Evolutionary conservation across 2,329 filamentous ascomycete species (phyloP), one percentile per base, ranked within the genome.

Genomic region (Neopestalotiopsis sp.): DNA sequence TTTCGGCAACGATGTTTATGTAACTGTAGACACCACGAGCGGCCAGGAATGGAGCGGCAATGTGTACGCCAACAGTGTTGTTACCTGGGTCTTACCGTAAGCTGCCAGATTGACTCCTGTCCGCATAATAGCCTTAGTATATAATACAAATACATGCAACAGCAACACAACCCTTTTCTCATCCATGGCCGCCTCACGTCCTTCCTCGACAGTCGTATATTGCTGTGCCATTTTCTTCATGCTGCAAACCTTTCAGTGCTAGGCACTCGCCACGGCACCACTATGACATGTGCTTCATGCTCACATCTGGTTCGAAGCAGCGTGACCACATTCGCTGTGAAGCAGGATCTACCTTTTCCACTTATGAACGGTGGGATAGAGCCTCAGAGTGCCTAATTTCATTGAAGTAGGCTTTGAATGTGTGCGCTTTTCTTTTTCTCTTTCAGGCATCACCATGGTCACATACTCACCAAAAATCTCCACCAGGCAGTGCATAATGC

Each of bases 71-170:
- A 72, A 75, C 9, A 80, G 79, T 20, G 77, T 81, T 20, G 80
- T 79, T 3, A 83, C 81, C 10, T 83, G 81, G 82, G 71, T 81
- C 82, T 88, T 45, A 86, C 92, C 69, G 81, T 62, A 62, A 62
- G 32, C 30, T 34, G 17, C 32, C 82, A 62, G n/a, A 34, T 40
- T 62, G 34, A 62, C 28, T 20, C 59, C 30, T 17, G n/a, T n/a
- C 34, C 12, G n/a, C 14, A 17, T 38, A 6, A 38, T 62, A 62
- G 59, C 34, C 6, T 20, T 62, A 38, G 59, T 62, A 62, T 34
- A 62, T 62, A 40, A 62, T 62, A 34, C 59, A 62, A 40, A 62
- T 40, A 32, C n/a, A 62, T 62, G 34, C 28, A 62, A 62, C 34
- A 59, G 57, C 13, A 34, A 20, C 34, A 20, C 30, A 20, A 20